phyloP scores from a whole-genome alignment of 352 stramenopile species.

The Phytophthora nicotianae region DNA sequence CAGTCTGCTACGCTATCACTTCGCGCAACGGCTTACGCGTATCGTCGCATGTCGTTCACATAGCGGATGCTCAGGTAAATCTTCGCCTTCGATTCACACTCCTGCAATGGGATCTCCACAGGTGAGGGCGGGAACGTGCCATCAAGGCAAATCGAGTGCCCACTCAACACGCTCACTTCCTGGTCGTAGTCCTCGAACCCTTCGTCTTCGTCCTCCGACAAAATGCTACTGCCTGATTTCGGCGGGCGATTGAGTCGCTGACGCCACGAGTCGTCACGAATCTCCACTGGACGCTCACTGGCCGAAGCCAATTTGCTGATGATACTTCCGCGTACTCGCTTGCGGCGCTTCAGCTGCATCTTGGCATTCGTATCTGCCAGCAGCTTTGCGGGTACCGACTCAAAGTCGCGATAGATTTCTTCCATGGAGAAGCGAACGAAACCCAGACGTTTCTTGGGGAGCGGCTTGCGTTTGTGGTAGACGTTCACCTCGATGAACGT shows the following conservation, averaged over 20 bases:
- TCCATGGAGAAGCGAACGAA: constrained; percentile 79
- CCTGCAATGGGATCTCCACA: constrained; percentile 53
- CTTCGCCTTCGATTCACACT: constrained; percentile 57
- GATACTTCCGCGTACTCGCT: constrained; percentile 81
- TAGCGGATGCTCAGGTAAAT: constrained; percentile 86
- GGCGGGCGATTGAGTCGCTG: constrained; percentile 52
- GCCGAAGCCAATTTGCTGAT: constrained; percentile 66
- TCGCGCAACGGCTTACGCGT: constrained; percentile 47
- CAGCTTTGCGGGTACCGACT: constrained; percentile 73
- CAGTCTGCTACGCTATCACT: constrained; percentile 17
- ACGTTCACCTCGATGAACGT: constrained; percentile 84
- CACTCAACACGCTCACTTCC: constrained; percentile 67
- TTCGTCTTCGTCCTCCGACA: constrained; percentile 52
- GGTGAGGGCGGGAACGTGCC: constrained; percentile 57
- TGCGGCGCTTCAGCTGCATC: constrained; percentile 76
- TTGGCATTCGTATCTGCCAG: constrained; percentile 73
- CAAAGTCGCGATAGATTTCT: constrained; percentile 87
- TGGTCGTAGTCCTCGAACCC: constrained; percentile 70
- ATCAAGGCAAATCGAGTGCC: constrained; percentile 56
- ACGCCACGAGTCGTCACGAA: constrained; percentile 74
- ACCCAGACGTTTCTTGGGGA: constrained; percentile 80
- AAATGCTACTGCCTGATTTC: constrained; percentile 47
- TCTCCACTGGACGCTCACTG: constrained; percentile 48
- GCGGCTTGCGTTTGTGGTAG: constrained; percentile 86
- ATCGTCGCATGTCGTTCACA: constrained; percentile 88